phyloP scores from a whole-genome alignment of 805 yeast species.

The Kazachstania kunashirensis region DNA sequence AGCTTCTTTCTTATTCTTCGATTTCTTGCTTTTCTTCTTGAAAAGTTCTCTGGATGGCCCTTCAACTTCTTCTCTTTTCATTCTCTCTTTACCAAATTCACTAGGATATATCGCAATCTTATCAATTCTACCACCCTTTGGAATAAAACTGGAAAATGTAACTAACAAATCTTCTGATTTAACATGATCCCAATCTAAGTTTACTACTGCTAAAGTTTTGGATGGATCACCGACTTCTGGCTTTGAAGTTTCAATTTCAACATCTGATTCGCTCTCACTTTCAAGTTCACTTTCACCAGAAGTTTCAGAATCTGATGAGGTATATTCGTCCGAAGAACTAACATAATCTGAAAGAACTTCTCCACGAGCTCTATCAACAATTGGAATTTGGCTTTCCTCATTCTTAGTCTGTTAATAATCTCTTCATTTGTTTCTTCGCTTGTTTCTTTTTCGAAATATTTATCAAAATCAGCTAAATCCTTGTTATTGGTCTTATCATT shows the following conservation, averaged over 20 bases:
- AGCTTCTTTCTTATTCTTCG: slow-evolving; percentile 30
- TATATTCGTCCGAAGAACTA: slow-evolving; percentile 35
- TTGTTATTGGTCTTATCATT: slow-evolving; percentile 28
- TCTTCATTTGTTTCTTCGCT: slow-evolving; percentile 18
- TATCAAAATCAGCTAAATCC: slow-evolving; percentile 47
- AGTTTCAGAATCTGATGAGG: slow-evolving; percentile 38
- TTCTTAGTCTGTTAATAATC: slow-evolving; percentile 14
- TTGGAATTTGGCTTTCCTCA: slow-evolving; percentile 6
- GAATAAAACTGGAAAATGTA: slow-evolving; percentile 77
- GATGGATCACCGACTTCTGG: slow-evolving; percentile 89
- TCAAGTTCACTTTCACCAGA: slow-evolving; percentile 35
- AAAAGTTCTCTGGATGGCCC: slow-evolving; percentile 90
- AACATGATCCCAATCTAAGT: slow-evolving; percentile 96
- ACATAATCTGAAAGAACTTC: slow-evolving; percentile 40
- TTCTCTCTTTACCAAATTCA: slow-evolving; percentile 85
- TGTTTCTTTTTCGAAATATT: slow-evolving; percentile 48
- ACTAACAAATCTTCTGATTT: slow-evolving; percentile 81
- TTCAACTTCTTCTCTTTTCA: slow-evolving; percentile 79
- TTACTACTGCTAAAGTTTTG: slow-evolving; percentile 76
- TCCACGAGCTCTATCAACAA: slow-evolving; percentile 59
- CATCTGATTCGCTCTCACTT: slow-evolving; percentile 43
- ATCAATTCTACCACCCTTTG: slow-evolving; percentile 56
- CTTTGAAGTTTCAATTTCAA: slow-evolving; percentile 42
- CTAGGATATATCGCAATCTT: slow-evolving; percentile 75
- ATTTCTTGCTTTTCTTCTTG: slow-evolving; percentile 31